Evolutionary conservation across 495 filamentous ascomycete species (phyloP).

Genomic region (Hypoxylon fragiforme): DNA sequence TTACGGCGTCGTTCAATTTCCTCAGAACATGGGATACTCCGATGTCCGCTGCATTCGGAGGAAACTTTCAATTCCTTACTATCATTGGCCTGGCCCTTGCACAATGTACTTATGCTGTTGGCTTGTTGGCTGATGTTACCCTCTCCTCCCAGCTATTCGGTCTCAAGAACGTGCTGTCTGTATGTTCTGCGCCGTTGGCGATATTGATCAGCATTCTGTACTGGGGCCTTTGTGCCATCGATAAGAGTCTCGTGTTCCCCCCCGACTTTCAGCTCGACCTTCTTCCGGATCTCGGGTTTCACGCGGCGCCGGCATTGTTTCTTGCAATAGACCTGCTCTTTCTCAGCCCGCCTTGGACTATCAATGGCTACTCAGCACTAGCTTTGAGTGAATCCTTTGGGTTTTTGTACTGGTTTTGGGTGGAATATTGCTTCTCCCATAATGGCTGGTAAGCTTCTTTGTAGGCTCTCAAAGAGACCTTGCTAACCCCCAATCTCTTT

Average conservation of each 20-base stretch:
- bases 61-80: conserved; percentile 83
- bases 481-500: conserved; percentile 22
- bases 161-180: conserved; percentile 72
- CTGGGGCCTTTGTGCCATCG: conserved; percentile 73
- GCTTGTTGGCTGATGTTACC: conserved; percentile 75
- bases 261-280: conserved; percentile 51
- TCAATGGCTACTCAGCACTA: conserved; percentile 62
- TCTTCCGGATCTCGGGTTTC: conserved; percentile 71
- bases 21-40: conserved; percentile 42
- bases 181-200: conserved; percentile 76
- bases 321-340: conserved; percentile 73
- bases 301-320: conserved; percentile 73
- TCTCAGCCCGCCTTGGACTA: conserved; percentile 80
- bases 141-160: conserved; percentile 65
- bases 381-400: conserved; percentile 66
- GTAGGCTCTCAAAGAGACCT: conserved; percentile 1
- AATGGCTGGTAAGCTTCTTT: conserved; percentile 68
- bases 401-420: conserved; percentile 84
- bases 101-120: conserved; percentile 68
- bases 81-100: conserved; percentile 77
- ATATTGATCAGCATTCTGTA: conserved; percentile 84
- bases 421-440: conserved; percentile 72
- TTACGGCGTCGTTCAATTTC: conserved; percentile 69
- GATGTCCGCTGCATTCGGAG: conserved; percentile 73
- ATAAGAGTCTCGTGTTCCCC: conserved; percentile 57